Evolutionary conservation across 345 rosid species (phyloP).

Genomic region (Citrus trifoliata): DNA sequence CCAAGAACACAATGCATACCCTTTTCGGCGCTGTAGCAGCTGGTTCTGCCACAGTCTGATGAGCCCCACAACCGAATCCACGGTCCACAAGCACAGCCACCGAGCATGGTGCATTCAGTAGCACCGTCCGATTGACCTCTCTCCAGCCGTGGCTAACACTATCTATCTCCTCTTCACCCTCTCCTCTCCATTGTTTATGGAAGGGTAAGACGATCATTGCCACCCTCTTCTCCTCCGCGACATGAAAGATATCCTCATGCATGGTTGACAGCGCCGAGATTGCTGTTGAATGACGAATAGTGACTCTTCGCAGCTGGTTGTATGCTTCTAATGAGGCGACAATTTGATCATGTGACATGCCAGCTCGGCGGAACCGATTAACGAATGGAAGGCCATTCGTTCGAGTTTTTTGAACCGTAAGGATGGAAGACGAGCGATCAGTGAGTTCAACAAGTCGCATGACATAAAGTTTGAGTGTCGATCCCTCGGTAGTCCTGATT

Average conservation of each 20-base stretch:
- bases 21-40: not conserved
- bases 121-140: conserved; percentile 32
- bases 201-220: conserved; percentile 38
- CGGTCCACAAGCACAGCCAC: conserved; percentile 40
- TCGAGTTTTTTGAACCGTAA: conserved; percentile 36
- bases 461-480: conserved; percentile 22
- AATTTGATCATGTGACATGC: conserved; percentile 5
- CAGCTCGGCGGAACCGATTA: conserved; percentile 5
- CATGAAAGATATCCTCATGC: conserved; percentile 43
- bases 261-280: conserved; percentile 31
- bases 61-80: conserved; percentile 13
- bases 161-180: conserved; percentile 13
- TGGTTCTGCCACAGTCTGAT: not conserved
- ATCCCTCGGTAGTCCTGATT: conserved; percentile 8
- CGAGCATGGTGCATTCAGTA: conserved; percentile 29
- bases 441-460: conserved; percentile 40
- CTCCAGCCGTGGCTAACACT: conserved; percentile 23
- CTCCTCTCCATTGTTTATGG: conserved; percentile 25
- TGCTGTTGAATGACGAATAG: conserved; percentile 23
- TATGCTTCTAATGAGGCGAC: conserved; percentile 19
- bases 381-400: conserved; percentile 32
- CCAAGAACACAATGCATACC: conserved; percentile 24
- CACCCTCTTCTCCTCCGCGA: conserved; percentile 32
- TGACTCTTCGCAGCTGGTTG: conserved; percentile 9
- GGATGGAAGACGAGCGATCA: conserved; percentile 30